phyloP scores from a whole-genome alignment of 371 early-diverging fungal genomes.

The Saksenaea oblongispora region DNA sequence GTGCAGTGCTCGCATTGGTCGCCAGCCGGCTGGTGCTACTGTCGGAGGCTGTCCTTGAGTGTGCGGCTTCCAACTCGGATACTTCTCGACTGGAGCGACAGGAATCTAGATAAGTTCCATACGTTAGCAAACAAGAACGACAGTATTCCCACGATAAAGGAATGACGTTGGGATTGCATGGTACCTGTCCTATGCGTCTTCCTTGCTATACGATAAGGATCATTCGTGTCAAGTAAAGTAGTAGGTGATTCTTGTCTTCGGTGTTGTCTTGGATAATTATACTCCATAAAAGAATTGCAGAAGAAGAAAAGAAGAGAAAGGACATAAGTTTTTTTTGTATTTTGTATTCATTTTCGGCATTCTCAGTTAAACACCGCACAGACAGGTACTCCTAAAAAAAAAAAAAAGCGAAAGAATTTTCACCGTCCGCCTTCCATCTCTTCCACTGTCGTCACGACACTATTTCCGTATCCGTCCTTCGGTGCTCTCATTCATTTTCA shows the following conservation, averaged over 20 bases:
- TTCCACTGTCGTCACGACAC: neutral
- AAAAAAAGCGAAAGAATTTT: neutral
- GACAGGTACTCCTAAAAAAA: neutral
- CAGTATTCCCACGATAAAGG: too few relatives aligned
- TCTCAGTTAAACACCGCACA: conserved; percentile 3
- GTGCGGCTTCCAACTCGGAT: conserved; percentile 25
- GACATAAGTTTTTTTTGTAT: neutral
- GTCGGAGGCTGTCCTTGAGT: conserved; percentile 44
- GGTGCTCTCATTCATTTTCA: neutral
- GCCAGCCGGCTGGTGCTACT: conserved; percentile 42
- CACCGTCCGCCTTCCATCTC: neutral
- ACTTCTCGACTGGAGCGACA: neutral
- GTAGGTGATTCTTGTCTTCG: neutral
- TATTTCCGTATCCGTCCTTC: conserved; percentile 1
- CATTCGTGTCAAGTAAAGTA: neutral
- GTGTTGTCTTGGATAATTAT: neutral
- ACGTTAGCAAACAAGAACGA: neutral
- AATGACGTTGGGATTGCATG: too few relatives aligned
- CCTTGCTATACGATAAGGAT: conserved; percentile 4
- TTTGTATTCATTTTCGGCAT: conserved; percentile 3
- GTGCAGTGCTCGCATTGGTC: neutral
- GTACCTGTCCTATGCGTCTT: neutral
- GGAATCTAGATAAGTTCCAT: neutral
- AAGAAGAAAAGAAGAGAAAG: neutral
- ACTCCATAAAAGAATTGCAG: neutral